Percentiles rank a stretch among this genome's conserved stretches.
Conservation (phyloP, 1,139 yeast species). For the Nakaseomyces uthaithaninus region DNA sequence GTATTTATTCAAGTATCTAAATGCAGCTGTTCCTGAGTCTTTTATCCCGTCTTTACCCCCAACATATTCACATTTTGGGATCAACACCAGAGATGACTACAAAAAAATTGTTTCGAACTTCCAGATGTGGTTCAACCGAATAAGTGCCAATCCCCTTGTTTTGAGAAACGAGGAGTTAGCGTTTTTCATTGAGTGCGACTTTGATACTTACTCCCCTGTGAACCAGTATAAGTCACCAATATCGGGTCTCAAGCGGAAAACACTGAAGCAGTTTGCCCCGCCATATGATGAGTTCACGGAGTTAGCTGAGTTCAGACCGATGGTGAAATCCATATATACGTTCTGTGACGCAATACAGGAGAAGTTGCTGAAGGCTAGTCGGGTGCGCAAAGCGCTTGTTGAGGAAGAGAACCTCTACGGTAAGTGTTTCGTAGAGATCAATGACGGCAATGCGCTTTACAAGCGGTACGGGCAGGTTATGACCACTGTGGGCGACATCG, state of each 20-base stretch:
- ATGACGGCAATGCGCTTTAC: constrained; percentile 61
- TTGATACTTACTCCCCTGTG: constrained; percentile 62
- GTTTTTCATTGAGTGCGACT: constrained; percentile 80
- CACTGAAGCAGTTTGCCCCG: constrained; percentile 82
- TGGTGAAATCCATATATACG: constrained; percentile 70
- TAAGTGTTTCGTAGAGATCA: constrained; percentile 42
- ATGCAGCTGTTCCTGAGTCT: constrained; percentile 79
- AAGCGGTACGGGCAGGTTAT: constrained; percentile 63
- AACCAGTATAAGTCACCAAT: constrained; percentile 50
- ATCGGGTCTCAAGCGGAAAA: constrained; percentile 77
- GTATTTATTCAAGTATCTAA: constrained; percentile 67
- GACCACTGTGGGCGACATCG: constrained; percentile 66
- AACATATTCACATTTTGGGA: constrained; percentile 67
- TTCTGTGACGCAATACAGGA: constrained; percentile 48
- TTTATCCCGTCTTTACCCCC: constrained; percentile 86
- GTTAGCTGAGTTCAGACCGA: constrained; percentile 77
- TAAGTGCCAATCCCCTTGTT: constrained; percentile 65
- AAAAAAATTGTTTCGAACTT: constrained; percentile 49
- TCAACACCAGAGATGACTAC: constrained; percentile 75
- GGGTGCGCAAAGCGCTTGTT: constrained; percentile 48
- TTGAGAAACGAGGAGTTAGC: constrained; percentile 84
- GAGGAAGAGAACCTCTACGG: constrained; percentile 59
- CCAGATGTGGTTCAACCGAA: constrained; percentile 82
- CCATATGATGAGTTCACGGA: constrained; percentile 84
- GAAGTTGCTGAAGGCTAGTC: constrained; percentile 48